Evolutionary conservation across 2,329 filamentous ascomycete genomes (phyloP), one percentile per base, ranked within the genome.

Genomic region (Pyricularia sp.): DNA sequence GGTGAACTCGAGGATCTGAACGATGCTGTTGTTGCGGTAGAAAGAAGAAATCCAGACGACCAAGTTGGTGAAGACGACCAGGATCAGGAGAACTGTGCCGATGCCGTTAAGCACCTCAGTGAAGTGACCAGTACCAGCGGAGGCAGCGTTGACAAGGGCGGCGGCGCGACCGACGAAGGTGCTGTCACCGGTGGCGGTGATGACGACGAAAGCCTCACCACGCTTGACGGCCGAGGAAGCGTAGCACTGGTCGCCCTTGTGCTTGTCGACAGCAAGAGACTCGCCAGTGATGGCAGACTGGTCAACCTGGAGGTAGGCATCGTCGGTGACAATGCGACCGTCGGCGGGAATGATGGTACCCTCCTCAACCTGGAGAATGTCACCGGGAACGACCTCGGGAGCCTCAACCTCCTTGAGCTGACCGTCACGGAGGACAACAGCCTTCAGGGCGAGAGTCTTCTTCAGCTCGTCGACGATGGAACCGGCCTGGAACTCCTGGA

Each of bases 231-330:
- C 90, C 59, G 93, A 96, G 11, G 93, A 96, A 76, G 91, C 89
- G 77, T 92, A 97, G 80, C 91, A 93, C 76, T 86, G 85, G 79
- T 97, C 93, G 71, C 87, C 87, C 78, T 89, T 87, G 83, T 92
- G 90, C 85, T 95, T 96, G 82, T 96, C 92, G 73, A 95, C 92
- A 73, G 93, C 92, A 70, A 97, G 88, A 72, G 93, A 97, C 82
- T 97, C 93, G 74, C 93, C 93, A 70, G 93, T 97, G 78, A 97
- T 93, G 78, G 92, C 89, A 70, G 93, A 96, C 83, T 97, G 93
- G 80, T 97, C 93, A 72, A 97, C 90, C 82, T 97, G 93, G 71
- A 94, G 86, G 84, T 93, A 93, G 71, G 92, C 90, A 78, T 90
- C 89, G 74, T 94, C 90, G 75, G 92, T 93, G 72, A 95, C 88